Evolutionary conservation across 2,329 filamentous ascomycete species (phyloP).

Genomic region (Cytospora mali): DNA sequence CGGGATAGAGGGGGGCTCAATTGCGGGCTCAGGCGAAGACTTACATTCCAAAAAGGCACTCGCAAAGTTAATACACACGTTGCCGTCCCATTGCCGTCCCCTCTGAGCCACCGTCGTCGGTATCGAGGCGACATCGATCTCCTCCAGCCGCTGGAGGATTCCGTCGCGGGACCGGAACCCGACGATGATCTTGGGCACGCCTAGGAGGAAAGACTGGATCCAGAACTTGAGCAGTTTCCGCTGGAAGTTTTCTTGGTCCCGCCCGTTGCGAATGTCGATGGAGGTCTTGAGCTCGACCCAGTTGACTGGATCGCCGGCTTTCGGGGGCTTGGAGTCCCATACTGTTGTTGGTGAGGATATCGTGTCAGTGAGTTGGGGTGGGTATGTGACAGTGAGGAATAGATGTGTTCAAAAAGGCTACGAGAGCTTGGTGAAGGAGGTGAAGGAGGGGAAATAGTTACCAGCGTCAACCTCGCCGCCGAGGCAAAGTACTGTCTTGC

Average conservation of each 20-base stretch:
- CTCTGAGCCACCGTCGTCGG: constrained; percentile 74
- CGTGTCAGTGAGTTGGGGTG: neutral
- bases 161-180: constrained; percentile 79
- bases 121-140: constrained; percentile 78
- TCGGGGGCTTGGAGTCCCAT: constrained; percentile 77
- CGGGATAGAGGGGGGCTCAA: too few relatives aligned
- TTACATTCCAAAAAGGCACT: constrained; percentile 75
- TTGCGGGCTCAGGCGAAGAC: too few relatives aligned
- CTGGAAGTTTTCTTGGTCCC: constrained; percentile 77
- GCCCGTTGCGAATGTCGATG: constrained; percentile 67
- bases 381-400: neutral
- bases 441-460: constrained; percentile 43
- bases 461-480: constrained; percentile 93
- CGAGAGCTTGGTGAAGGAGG: constrained; percentile 10
- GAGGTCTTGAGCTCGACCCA: constrained; percentile 96
- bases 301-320: constrained; percentile 69
- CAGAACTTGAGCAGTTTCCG: constrained; percentile 93
- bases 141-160: constrained; percentile 70
- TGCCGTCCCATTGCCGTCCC: constrained; percentile 80
- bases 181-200: constrained; percentile 88
- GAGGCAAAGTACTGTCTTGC: constrained; percentile 72
- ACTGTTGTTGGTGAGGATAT: constrained; percentile 50
- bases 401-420: constrained; percentile 1
- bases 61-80: constrained; percentile 91
- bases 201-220: constrained; percentile 93